Base-by-base conservation (phyloP, 139 green algal genomes). In the Pleodorina starrii region DNA sequence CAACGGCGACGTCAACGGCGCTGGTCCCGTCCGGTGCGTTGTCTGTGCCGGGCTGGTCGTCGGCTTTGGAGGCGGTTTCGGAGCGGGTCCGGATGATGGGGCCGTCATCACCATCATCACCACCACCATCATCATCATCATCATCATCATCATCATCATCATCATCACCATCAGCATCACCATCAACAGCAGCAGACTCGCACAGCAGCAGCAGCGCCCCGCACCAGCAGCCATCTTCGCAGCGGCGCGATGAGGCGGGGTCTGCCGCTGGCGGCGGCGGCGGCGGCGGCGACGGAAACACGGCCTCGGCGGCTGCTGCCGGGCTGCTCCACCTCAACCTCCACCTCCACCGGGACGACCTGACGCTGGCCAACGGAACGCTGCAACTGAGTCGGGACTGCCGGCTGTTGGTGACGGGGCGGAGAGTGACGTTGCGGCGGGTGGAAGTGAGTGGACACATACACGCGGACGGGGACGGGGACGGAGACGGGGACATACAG, bases 401-500 rank as follows among this genome's bases (percentile, higher is more conserved):
- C 80, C 80, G 60, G 12, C 19, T 87, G 80, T 27, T 87, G 57
- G 80, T 87, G 35, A 77, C 51, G 40, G 80, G 60, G 5, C 29
- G 60, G 14, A 5, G 80, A 12, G 80, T 87, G 60, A 50, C 80
- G 59, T 44, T 87, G 59, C 29, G 80, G n/a, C n/a, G 40, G 17
- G 29, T 87, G 36, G 60, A 87, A 59, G 80, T 87, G 60, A 1
- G 79, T n/a, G n/a, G n/a, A n/a, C n/a, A n/a, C n/a, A n/a, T n/a
- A n/a, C n/a, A n/a, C n/a, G n/a, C n/a, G n/a, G n/a, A n/a, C n/a
- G n/a, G n/a, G n/a, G n/a, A n/a, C n/a, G n/a, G n/a, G n/a, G n/a
- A n/a, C n/a, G n/a, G n/a, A n/a, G n/a, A n/a, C n/a, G n/a, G n/a
- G n/a, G n/a, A n/a, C n/a, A n/a, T n/a, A n/a, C n/a, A n/a, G n/a